Evolutionary conservation across 805 yeast species (phyloP).

Genomic region (Wickerhamomyces chambardii): DNA sequence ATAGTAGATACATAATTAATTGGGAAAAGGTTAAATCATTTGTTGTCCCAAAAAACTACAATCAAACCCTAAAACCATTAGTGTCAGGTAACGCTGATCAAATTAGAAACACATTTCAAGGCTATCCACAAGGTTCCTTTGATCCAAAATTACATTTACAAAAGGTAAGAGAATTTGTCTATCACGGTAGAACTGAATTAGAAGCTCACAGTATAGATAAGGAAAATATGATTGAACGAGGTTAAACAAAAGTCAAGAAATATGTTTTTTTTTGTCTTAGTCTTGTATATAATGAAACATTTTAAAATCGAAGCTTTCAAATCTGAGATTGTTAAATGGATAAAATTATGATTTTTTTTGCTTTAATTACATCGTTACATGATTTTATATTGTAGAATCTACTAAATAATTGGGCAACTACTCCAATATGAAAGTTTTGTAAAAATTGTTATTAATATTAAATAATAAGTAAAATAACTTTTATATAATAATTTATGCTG

Average conservation of each 20-base stretch:
- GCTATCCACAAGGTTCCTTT: constrained; percentile 61
- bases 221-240: constrained; percentile 20
- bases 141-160: constrained; percentile 68
- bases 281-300: too few species aligned
- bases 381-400: too few species aligned
- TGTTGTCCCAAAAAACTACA: constrained; percentile 57
- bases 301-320: too few species aligned
- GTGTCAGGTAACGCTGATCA: constrained; percentile 70
- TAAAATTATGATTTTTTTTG: too few species aligned
- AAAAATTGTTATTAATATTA: too few species aligned
- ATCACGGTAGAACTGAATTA: constrained; percentile 51
- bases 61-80: constrained; percentile 53
- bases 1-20: constrained; percentile 69
- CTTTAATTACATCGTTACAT: too few species aligned
- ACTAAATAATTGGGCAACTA: too few species aligned
- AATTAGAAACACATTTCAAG: constrained; percentile 57
- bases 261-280: too few species aligned
- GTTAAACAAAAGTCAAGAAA: constrained; percentile 11
- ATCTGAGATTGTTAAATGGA: too few species aligned
- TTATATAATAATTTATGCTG: too few species aligned
- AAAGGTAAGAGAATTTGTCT: constrained; percentile 68
- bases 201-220: constrained; percentile 13
- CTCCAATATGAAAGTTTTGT: too few species aligned
- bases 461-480: too few species aligned
- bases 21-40: constrained; percentile 87